Percentiles rank a stretch among this genome's conserved stretches.
phyloP scores from a whole-genome alignment of 805 yeast species.

The Kodamaea laetipori region DNA sequence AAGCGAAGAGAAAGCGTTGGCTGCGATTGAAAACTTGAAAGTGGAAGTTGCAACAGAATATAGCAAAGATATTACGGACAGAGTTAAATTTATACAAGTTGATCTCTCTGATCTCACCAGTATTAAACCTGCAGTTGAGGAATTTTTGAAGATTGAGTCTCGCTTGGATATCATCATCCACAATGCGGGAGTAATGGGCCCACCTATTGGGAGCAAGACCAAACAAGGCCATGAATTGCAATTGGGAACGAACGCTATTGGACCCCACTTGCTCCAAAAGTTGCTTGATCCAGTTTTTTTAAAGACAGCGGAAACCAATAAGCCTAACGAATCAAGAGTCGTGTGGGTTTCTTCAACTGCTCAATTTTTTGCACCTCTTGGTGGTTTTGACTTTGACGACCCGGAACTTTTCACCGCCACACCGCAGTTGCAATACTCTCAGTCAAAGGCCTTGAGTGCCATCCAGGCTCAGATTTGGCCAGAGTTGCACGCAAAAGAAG shows the following conservation, averaged over 20 bases:
- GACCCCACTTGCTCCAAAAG: slow-evolving; percentile 45
- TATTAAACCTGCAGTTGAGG: slow-evolving; percentile 28
- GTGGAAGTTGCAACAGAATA: slow-evolving; percentile 18
- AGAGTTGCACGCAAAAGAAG: slow-evolving; percentile 26
- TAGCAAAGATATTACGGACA: slow-evolving; percentile 18
- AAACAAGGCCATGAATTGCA: slow-evolving; percentile 49
- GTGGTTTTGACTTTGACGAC: slow-evolving; percentile 38
- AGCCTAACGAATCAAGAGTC: slow-evolving; percentile 35
- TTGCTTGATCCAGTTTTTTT: slow-evolving; percentile 39
- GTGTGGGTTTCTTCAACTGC: slow-evolving; percentile 49
- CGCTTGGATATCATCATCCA: slow-evolving; percentile 25
- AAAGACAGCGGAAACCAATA: slow-evolving; percentile 28
- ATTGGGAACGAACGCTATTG: slow-evolving; percentile 50
- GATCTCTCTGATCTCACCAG: slow-evolving; percentile 14
- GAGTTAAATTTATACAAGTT: not conserved
- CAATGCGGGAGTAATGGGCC: slow-evolving; percentile 37
- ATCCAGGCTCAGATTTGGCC: slow-evolving; percentile 40
- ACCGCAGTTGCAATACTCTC: slow-evolving; percentile 32
- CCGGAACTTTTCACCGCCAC: slow-evolving; percentile 23
- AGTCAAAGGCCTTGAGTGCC: slow-evolving; percentile 45
- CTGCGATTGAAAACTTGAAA: slow-evolving; percentile 29
- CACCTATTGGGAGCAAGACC: slow-evolving; percentile 37
- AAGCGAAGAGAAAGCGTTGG: slow-evolving; percentile 30
- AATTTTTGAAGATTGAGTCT: slow-evolving; percentile 11
- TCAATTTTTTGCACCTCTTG: slow-evolving; percentile 27